Base-by-base conservation (phyloP, 495 filamentous ascomycete species). In the Xylaria telfairii region DNA sequence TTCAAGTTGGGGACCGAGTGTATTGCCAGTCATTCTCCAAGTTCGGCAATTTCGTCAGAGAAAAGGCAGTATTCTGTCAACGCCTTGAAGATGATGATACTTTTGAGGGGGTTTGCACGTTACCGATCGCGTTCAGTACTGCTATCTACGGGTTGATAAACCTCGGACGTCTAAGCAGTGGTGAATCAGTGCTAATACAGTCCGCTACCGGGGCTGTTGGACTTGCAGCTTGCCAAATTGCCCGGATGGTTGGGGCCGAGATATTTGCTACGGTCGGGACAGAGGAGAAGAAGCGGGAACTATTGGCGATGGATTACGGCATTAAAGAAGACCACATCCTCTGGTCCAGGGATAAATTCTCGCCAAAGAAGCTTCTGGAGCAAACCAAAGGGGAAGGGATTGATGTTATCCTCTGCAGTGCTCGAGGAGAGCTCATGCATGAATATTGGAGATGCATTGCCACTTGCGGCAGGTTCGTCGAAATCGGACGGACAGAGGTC, bases 401-500 rank as follows among this genome's bases (percentile, higher is more conserved):
- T 0, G 88, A 89, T 69, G 79, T 90, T 17, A 87, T 86, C 0
- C 75, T 90, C 1, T 89, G 89, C 76, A 88, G 85, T 0, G 80
- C 89, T 0, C 81, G 86, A 0, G 87, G 88, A 2, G 81, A 82
- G 21, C 76, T 86, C 0, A 72, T 89, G n/a, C 87, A 85, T 42
- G 83, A 83, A 15, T 49, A 47, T 1, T 88, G 86, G 78, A 78
- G 86, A 54, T 87, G 84, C 44, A 73, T 89, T 21, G 88, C 79
- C 0, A 80, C 83, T 1, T 87, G 87, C 63, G 87, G 87, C 2
- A 79, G 75, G 0, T 85, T 89, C 63, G 76, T 90, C 17, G 88
- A 90, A 63, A 75, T 89, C 19, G 86, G 86, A 1, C 87, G 81
- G 68, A 69, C 74, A 0, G 82, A 83, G 32, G 65, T 82, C 19